phyloP scores from a whole-genome alignment of 805 yeast species.

The Wickerhamiella allomyrinae region DNA sequence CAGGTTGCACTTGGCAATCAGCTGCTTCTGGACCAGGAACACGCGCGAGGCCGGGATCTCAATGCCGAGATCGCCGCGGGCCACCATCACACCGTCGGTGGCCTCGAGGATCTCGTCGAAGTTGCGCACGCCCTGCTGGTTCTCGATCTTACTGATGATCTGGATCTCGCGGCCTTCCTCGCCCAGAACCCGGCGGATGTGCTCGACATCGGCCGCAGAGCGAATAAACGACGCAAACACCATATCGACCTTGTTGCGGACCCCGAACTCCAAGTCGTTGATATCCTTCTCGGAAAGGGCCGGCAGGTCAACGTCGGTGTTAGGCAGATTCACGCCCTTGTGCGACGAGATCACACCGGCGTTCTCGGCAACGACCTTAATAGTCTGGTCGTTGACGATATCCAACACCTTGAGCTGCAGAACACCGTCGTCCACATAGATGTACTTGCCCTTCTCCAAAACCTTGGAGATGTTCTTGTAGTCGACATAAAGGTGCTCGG shows the following conservation, averaged over 20 bases:
- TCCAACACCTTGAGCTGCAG: constrained; percentile 85
- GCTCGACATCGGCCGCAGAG: constrained; percentile 75
- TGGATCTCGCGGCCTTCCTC: constrained; percentile 94
- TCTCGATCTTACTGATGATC: constrained; percentile 94
- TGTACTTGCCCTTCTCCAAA: constrained; percentile 71
- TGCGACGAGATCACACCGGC: constrained; percentile 93
- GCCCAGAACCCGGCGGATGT: constrained; percentile 89
- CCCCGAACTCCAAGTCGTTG: constrained; percentile 86
- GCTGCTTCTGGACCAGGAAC: constrained; percentile 94
- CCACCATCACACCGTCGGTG: constrained; percentile 99
- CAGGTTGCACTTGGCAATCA: constrained; percentile 97
- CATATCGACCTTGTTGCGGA: constrained; percentile 95
- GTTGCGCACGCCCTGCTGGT: constrained; percentile 99
- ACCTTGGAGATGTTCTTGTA: constrained; percentile 95
- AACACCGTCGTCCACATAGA: constrained; percentile 96
- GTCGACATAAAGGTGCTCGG: constrained; percentile 75
- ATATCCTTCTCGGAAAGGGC: constrained; percentile 95
- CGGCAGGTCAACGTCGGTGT: constrained; percentile 97
- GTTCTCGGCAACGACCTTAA: constrained; percentile 80
- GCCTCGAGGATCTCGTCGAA: constrained; percentile 87
- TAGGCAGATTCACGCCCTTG: constrained; percentile 98
- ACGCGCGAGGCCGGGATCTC: constrained; percentile 99
- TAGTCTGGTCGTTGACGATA: constrained; percentile 61
- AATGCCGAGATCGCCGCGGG: constrained; percentile 99
- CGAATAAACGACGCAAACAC: constrained; percentile 97